These are phyloP conservation scores for Telopea speciosissima DNA, from an alignment of 177 flowering plant species.

Conservation along the genomic window DNA sequence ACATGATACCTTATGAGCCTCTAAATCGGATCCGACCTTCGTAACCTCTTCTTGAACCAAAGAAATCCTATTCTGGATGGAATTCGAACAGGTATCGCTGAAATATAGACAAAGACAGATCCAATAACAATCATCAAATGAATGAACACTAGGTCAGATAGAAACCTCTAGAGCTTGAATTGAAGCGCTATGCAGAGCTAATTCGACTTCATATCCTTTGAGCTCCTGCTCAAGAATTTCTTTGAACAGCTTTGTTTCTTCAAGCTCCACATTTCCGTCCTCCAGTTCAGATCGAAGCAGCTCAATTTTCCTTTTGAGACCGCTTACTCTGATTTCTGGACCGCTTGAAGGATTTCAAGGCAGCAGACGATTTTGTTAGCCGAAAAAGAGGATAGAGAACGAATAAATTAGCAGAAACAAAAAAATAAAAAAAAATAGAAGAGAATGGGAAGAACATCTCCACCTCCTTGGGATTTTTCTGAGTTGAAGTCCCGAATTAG, in stretches of 20 bases:
- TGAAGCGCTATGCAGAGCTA: conserved; percentile 42
- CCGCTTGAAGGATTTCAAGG: background rate
- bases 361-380: background rate
- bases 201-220: conserved; percentile 62
- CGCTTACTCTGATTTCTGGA: conserved; percentile 52
- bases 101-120: background rate
- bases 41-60: conserved; percentile 50
- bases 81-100: conserved; percentile 3
- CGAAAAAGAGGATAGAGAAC: background rate
- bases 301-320: conserved; percentile 42
- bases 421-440: background rate
- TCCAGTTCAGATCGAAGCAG: conserved; percentile 43
- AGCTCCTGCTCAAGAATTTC: conserved; percentile 62
- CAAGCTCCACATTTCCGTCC: conserved; percentile 35
- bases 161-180: conserved; percentile 61
- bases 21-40: conserved; percentile 37
- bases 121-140: background rate
- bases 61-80: conserved; percentile 49
- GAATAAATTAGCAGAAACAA: background rate
- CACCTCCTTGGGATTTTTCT: conserved; percentile 80
- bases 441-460: conserved; percentile 10
- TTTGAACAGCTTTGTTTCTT: conserved; percentile 41
- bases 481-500: conserved; percentile 64
- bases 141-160: background rate
- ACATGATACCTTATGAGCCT: conserved; percentile 50